Base-by-base conservation (phyloP, 257 asterid genomes). In the Vinca minor region DNA sequence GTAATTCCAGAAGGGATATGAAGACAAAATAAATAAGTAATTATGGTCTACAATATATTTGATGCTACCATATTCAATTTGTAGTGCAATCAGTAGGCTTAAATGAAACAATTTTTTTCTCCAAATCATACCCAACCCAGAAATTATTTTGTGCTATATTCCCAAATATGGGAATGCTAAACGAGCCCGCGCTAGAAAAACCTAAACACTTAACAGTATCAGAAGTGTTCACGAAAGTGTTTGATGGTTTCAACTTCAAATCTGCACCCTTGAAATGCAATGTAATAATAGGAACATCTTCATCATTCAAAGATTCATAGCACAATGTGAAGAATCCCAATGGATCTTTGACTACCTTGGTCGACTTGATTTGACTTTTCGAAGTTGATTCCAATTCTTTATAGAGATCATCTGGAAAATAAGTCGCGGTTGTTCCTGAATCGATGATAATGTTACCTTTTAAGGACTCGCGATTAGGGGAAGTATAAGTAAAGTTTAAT, bases 231-330 rank as follows among this genome's bases (percentile, higher is more conserved):
- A 77, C 54, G 26, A 83, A 85, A 26, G 63, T 59, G 59, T 77
- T 80, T 0, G 20, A 0, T 1, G 82, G 4, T 4, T 71, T 77
- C 82, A 88, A 41, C 59, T 52, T 50, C 82, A 88, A 77, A 28
- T 83, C 85, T 2, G 77, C 96, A 73, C 85, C 87, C 61, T 34
- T 75, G 67, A 85, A 84, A 73, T 88, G 87, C 1, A 70, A 45
- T 1, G 73, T 82, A 9, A 88, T 23, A 2, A 14, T 65, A 0
- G 91, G 89, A 25, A 77, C 8, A 29, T 63, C 48, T 11, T 7
- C 39, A n/a, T 11, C 64, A 0, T 39, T 34, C 18, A 46, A 35
- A 0, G 69, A 31, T 21, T 0, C 1, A 53, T 78, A 88, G 59
- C 95, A 88, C 79, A 80, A 55, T 0, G 48, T n/a, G 25, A 89